Base-by-base conservation (phyloP, 371 early-diverging fungal genomes). In the Mucor ambiguus region DNA sequence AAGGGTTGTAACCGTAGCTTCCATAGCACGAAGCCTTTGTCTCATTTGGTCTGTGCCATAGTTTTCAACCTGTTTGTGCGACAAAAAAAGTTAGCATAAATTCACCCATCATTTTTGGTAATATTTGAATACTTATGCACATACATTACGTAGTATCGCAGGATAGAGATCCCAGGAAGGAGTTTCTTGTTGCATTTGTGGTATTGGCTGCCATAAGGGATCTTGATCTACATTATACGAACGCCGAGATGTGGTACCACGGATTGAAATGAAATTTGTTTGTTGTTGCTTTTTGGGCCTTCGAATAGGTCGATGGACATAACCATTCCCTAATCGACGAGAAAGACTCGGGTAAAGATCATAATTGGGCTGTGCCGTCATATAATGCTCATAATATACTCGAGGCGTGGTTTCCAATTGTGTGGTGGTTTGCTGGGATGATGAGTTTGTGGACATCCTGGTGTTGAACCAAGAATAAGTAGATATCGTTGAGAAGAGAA, bases 11-110 rank as follows among this genome's bases (percentile, higher is more conserved):
- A 71, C 18, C 28, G 72, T 71, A 11, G 70, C 22, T 60, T 68
- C 69, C 78, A 78, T 72, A 14, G 38, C 55, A 56, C 72, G 74
- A 41, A 82, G 70, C 48, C 71, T 70, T 55, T 76, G 74, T 22
- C 79, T 70, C 82, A 82, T 82, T 70, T 82, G 72, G 26, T 82
- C 75, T 18, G 76, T 74, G 4, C 82, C 82, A 67, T 71, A 77
- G 43, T 82, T 82, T 56, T 75, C 71, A 49, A 82, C 79, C 82
- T 82, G 63, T 46, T 49, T 52, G 52, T 52, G 16, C 52, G 16
- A 52, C 52, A 24, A 20, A 24, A 37, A 49, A 62, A 35, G n/a
- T 20, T 37, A 33, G 43, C 33, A 49, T 58, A 41, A 49, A 41
- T 26, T 55, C 14, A 56, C 26, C 35, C 14, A 32, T 35, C 37